Evolutionary conservation across 106 monocot genomes (phyloP).

Genomic region (Platanthera zijinensis): DNA sequence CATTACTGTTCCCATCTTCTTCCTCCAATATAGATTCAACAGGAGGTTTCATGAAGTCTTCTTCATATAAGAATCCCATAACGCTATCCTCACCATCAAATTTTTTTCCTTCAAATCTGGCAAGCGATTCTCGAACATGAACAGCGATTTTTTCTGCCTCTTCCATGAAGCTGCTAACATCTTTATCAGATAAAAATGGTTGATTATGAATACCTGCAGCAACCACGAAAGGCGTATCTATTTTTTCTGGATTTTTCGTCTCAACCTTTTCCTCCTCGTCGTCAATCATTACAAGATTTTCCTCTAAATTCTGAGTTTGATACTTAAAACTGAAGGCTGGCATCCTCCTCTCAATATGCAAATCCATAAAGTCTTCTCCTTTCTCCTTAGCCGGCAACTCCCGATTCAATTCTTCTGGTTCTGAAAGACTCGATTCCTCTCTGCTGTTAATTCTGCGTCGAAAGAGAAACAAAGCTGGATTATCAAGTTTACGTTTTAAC

Average conservation of each 20-base stretch:
- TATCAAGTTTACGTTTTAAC: neutral
- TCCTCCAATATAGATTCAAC: neutral
- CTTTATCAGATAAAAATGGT: constrained; percentile 25
- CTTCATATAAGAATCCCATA: constrained; percentile 6
- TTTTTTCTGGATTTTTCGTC: neutral
- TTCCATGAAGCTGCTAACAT: constrained; percentile 32
- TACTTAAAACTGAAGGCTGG: constrained; percentile 10
- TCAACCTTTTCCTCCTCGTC: neutral
- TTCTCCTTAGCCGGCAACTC: neutral
- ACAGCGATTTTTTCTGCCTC: constrained; percentile 26
- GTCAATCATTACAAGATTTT: neutral
- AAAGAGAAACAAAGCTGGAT: neutral
- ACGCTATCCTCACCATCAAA: neutral
- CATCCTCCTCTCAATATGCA: neutral
- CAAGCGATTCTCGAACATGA: constrained; percentile 23
- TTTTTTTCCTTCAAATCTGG: neutral
- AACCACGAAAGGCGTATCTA: neutral
- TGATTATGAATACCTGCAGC: constrained; percentile 23
- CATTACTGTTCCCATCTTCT: neutral
- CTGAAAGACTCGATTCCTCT: neutral
- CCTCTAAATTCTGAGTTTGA: constrained; percentile 2
- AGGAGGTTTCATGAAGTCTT: constrained; percentile 1
- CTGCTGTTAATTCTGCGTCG: constrained; percentile 2
- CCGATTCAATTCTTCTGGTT: neutral
- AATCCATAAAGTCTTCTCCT: constrained; percentile 3